These are phyloP conservation scores for Paracorniculantispora psalliotae DNA, from an alignment of 2,329 filamentous ascomycete genomes.

Conservation along the genomic window DNA sequence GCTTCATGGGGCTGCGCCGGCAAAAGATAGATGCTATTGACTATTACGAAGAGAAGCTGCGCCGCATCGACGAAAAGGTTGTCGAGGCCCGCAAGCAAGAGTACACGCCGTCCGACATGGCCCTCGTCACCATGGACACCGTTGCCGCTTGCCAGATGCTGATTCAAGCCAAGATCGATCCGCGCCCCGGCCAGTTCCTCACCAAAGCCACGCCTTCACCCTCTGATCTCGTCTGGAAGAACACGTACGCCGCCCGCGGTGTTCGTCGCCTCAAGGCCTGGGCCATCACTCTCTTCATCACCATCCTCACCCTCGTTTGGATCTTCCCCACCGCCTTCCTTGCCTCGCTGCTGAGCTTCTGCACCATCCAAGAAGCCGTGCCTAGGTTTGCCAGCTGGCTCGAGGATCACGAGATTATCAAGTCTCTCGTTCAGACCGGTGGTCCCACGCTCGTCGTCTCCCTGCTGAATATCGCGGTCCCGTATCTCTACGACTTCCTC, in stretches of 20 bases:
- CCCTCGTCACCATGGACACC: constrained; percentile 96
- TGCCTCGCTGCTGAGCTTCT: constrained; percentile 73
- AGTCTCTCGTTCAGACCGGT: constrained; percentile 79
- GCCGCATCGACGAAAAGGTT: constrained; percentile 72
- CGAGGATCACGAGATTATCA: constrained; percentile 60
- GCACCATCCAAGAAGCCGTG: constrained; percentile 69
- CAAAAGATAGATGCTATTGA: constrained; percentile 84
- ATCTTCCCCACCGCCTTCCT: constrained; percentile 74
- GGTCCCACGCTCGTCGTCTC: constrained; percentile 82
- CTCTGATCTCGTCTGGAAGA: constrained; percentile 89
- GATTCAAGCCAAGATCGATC: constrained; percentile 89
- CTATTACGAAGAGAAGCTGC: constrained; percentile 84
- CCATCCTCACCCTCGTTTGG: constrained; percentile 82
- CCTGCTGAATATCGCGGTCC: constrained; percentile 81
- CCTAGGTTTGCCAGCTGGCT: constrained; percentile 66
- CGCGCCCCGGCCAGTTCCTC: constrained; percentile 77
- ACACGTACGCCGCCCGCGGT: constrained; percentile 77
- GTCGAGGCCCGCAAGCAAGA: constrained; percentile 63
- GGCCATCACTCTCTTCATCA: constrained; percentile 78
- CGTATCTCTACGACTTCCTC: constrained; percentile 91
- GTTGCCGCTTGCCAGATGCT: constrained; percentile 93
- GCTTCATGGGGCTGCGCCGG: constrained; percentile 65
- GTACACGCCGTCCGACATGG: constrained; percentile 74
- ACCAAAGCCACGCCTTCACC: constrained; percentile 85
- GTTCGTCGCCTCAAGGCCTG: constrained; percentile 74